phyloP scores from a whole-genome alignment of 2,329 filamentous ascomycete genomes.

The Colletotrichum euphorbiae region DNA sequence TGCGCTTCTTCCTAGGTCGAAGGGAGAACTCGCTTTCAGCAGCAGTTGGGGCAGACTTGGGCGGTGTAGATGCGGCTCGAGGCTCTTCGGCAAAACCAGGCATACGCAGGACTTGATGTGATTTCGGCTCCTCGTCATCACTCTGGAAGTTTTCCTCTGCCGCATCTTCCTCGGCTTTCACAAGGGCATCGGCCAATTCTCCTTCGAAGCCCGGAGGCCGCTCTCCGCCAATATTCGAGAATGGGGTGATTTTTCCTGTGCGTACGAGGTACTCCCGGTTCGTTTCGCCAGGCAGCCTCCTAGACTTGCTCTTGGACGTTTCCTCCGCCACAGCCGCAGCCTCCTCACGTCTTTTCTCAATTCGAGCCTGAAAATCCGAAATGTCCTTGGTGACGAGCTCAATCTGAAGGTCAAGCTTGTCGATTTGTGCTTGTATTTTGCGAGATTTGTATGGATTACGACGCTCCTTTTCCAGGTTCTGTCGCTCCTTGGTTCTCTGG shows the following conservation, averaged over 20 bases:
- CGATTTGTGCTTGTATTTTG: conserved; percentile 73
- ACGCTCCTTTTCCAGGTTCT: conserved; percentile 57
- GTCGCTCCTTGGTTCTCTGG: conserved; percentile 70
- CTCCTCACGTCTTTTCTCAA: conserved; percentile 77
- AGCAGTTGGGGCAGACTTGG: conserved; percentile 44
- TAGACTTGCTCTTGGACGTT: conserved; percentile 60
- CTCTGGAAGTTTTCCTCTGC: conserved; percentile 59
- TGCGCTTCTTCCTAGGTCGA: conserved; percentile 68
- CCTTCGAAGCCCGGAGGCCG: conserved; percentile 71
- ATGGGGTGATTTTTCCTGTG: conserved; percentile 97
- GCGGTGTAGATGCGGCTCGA: not conserved
- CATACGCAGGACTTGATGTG: conserved; percentile 78
- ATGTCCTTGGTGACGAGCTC: conserved; percentile 77
- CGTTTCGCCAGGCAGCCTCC: conserved; percentile 80
- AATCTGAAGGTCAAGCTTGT: conserved; percentile 73
- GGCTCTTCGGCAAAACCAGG: conserved; percentile 75
- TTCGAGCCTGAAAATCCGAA: conserved; percentile 82
- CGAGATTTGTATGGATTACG: conserved; percentile 63
- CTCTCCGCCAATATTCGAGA: conserved; percentile 80
- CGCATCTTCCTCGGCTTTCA: conserved; percentile 85
- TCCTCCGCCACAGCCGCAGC: conserved; percentile 58
- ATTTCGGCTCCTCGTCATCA: conserved; percentile 64
- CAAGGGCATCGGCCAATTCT: conserved; percentile 79
- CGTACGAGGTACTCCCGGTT: conserved; percentile 91
- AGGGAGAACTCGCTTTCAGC: conserved; percentile 67